These are phyloP conservation scores for Blastobotrys buckinghamii DNA, from an alignment of 1,139 yeast genomes.

Conservation along the genomic window DNA sequence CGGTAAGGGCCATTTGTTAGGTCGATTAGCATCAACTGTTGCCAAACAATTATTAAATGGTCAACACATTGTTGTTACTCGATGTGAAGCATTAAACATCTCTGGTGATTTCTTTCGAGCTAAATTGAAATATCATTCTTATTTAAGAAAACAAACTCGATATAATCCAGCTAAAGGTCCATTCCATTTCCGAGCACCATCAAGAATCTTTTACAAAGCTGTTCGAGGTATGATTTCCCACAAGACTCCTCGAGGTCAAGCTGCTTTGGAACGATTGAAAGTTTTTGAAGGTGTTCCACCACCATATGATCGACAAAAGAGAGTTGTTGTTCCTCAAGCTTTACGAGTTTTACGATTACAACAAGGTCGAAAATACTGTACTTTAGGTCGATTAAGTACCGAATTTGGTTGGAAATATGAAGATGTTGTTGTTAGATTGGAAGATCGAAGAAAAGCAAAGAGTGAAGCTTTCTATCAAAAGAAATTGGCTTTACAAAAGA, in stretches of 20 bases:
- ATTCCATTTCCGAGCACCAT: constrained; percentile 99
- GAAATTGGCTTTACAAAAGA: constrained; percentile 95
- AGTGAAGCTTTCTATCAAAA: constrained; percentile 98
- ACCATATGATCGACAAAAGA: constrained; percentile 99
- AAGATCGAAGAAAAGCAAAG: constrained; percentile 99
- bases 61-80: constrained; percentile 95
- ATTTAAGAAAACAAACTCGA: constrained; percentile 98
- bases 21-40: constrained; percentile 98
- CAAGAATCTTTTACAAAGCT: constrained; percentile 99
- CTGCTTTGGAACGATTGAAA: constrained; percentile 99
- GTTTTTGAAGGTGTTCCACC: constrained; percentile 99
- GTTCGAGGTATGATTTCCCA: constrained; percentile 99
- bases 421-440: constrained; percentile 94
- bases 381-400: constrained; percentile 92
- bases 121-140: constrained; percentile 99
- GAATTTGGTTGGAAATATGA: constrained; percentile 99
- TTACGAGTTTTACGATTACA: constrained; percentile 98
- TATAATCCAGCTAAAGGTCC: constrained; percentile 99
- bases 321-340: constrained; percentile 99
- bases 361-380: constrained; percentile 99
- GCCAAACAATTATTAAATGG: constrained; percentile 99
- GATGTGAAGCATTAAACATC: constrained; percentile 97
- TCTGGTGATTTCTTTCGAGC: constrained; percentile 99
- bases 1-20: constrained; percentile 94
- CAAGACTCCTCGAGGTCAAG: constrained; percentile 99